A percentile compares a stretch with the other conserved stretches of the same genome.
Conservation (phyloP, 2,329 filamentous ascomycete species). For the Chalaropsis ovoidea region DNA sequence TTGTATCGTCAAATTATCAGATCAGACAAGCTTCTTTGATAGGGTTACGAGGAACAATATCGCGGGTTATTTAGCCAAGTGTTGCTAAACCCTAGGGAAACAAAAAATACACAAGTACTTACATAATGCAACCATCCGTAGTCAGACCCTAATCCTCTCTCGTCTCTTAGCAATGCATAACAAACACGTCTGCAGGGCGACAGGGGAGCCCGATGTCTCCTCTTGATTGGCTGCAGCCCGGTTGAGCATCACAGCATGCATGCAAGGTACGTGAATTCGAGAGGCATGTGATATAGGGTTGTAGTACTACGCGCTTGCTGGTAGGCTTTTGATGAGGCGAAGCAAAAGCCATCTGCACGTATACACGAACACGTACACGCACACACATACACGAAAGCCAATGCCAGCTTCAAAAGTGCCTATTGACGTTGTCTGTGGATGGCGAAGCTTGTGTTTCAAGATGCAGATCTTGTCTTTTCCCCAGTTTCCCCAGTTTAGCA, state of each 20-base stretch:
- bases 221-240: background rate
- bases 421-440: background rate
- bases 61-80: too few species aligned
- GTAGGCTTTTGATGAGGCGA: background rate
- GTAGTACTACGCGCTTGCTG: background rate
- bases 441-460: conserved; percentile 3
- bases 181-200: too few species aligned
- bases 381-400: background rate
- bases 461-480: background rate
- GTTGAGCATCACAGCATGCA: background rate
- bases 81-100: too few species aligned
- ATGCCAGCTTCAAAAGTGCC: background rate
- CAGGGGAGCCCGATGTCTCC: background rate
- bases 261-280: background rate
- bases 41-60: background rate
- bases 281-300: background rate
- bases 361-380: background rate
- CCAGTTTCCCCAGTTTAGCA: background rate
- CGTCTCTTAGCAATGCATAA: background rate
- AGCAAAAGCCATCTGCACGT: background rate
- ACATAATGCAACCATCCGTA: too few species aligned
- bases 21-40: background rate
- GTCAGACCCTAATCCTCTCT: background rate
- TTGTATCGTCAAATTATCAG: background rate
- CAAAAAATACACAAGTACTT: too few species aligned